Base-by-base conservation (phyloP, 176 grass and related monocot genomes). In the Rhipidocladum racemiflorum region DNA sequence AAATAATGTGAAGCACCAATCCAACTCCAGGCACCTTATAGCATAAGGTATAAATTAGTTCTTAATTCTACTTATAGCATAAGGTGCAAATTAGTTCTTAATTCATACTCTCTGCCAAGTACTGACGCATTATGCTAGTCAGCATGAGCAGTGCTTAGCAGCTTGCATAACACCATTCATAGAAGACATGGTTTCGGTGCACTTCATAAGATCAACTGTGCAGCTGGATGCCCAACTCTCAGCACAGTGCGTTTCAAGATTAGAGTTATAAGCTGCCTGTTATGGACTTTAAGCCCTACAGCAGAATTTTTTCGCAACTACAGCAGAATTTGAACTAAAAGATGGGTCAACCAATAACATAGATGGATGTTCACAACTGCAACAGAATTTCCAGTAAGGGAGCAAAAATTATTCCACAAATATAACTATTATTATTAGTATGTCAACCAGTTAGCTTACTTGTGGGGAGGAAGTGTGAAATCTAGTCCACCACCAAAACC, bases 401-500 rank as follows among this genome's bases (percentile, higher is more conserved):
- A 62, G 29, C 18, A 64, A 48, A n/a, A 74, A 81, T 17, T 25
- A 55, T 63, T 75, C 36, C 9, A 29, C 12, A 75, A 65, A 39
- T 68, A 50, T 51, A 29, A 74, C 64, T 36, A 51, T 24, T 24
- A 29, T 42, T 54, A 50, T 75, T 69, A 44, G 43, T 38, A 86
- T 78, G 57, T 72, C 65, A 20, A 72, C 7, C 17, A 63, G 48
- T 69, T 61, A 88, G 61, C 90, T 93, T 95, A 99, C 97, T 99
- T 99, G 80, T 99, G 93, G 15, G 97, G 75, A 71, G 97, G 92
- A 62, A 99, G 93, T 49, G 93, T 88, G 44, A 99, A 99, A 91
- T 99, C 97, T 73, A 95, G 68, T 64, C 89, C 89, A 44, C 72
- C 80, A 63, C 96, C 92, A 87, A 74, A 82, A 46, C 85, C 89